These are phyloP conservation scores for Pleurotus cornucopiae DNA, from an alignment of 768 basidiomycete genomes.

Conservation along the genomic window DNA sequence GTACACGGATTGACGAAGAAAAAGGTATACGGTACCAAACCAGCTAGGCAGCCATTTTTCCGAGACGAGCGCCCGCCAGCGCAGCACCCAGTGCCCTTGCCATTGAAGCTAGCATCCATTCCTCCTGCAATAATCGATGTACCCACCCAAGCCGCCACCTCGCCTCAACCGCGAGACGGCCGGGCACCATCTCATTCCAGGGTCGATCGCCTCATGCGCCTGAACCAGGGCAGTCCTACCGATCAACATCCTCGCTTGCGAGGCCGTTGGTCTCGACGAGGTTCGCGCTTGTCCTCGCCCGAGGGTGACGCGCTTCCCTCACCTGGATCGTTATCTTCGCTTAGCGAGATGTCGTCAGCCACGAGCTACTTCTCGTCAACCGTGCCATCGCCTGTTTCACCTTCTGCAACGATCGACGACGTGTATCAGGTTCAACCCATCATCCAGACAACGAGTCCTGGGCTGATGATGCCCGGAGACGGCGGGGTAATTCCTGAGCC, in stretches of 20 bases:
- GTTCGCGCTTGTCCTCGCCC: conserved; percentile 32
- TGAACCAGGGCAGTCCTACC: conserved; percentile 25
- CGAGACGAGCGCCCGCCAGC: conserved; percentile 42
- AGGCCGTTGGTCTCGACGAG: conserved; percentile 24
- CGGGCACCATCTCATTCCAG: conserved; percentile 28
- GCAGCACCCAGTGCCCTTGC: conserved; percentile 25
- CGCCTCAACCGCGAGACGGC: conserved; percentile 21
- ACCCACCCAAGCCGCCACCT: conserved; percentile 8
- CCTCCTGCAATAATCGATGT: conserved; percentile 12
- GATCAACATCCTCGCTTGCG: conserved; percentile 8
- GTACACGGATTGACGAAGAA: conserved; percentile 70
- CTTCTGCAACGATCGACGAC: conserved; percentile 10
- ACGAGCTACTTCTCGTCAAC: conserved; percentile 10
- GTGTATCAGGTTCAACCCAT: not conserved
- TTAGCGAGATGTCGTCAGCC: conserved; percentile 7
- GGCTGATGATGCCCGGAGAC: not conserved
- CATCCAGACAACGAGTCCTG: not conserved
- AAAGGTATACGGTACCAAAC: conserved; percentile 55
- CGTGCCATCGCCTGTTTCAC: conserved; percentile 18
- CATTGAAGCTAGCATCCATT: conserved; percentile 17
- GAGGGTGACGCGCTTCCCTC: conserved; percentile 25
- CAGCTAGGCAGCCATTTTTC: conserved; percentile 47
- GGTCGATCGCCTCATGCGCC: conserved; percentile 28
- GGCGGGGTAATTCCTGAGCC: conserved; percentile 3
- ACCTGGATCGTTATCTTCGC: conserved; percentile 11